Base-by-base conservation (phyloP, 2,329 filamentous ascomycete species). In the Claviceps sp. region DNA sequence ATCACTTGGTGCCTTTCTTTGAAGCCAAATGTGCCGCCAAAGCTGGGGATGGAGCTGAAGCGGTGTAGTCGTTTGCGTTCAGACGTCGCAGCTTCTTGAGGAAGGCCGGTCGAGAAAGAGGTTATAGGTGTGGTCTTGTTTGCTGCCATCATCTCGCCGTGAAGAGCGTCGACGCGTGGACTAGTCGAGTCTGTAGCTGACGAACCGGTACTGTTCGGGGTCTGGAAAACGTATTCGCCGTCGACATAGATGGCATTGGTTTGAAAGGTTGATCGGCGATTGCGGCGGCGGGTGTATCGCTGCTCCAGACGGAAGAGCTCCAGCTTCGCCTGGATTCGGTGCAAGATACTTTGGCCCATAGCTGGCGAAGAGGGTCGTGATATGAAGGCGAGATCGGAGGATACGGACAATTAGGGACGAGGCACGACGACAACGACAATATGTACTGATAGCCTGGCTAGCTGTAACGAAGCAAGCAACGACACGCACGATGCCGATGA, bases 291-390 rank as follows among this genome's bases (percentile, higher is more conserved):
- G 50, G 90, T 94, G 75, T 97, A 97, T 62, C 88, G 85, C 73
- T 96, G 85, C 73, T 97, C 91, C 59, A 97, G 84, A 48, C 89
- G 87, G 76, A 95, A 93, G 63, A 97, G 81, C 75, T 97, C 89
- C 62, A 94, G 74, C 75, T 86, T 81, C 55, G 79, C 76, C 60
- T 82, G 76, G 65, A 83, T 76, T 65, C 77, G 75, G 55, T 79
- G 74, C 60, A 84, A 63, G 62, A 83, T 63, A 60, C 72, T 72
- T 62, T 73, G 70, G 49, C 71, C 72, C 73, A 76, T 76, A 58
- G 48, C 63, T 58, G 44, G 60, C 57, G 59, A 48, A 30, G 37
- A 4, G n/a, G 0, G 41, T 34, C 30, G 13, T 34, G 40, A 45
- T 45, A 56, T 30, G 24, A 43, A 22, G 16, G 18, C 41, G 2